Conservation (phyloP, 2,329 filamentous ascomycete species). For the Colletotrichum aenigma region DNA sequence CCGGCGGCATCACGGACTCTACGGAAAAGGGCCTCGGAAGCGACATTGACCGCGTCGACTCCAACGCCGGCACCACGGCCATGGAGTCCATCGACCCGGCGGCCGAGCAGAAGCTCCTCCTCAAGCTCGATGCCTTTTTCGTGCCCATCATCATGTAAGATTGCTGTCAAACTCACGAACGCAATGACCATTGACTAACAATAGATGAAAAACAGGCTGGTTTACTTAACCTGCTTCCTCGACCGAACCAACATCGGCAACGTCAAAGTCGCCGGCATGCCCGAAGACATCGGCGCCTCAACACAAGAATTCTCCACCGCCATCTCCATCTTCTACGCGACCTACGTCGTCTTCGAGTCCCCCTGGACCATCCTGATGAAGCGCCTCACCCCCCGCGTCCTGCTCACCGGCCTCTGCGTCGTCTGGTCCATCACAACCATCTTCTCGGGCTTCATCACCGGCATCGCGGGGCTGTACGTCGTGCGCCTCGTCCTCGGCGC, state of each 20-base stretch:
- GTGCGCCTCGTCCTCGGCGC: conserved; percentile 50
- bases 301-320: conserved; percentile 46
- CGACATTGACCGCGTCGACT: conserved; percentile 14
- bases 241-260: conserved; percentile 61
- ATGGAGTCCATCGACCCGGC: conserved; percentile 29
- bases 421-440: conserved; percentile 54
- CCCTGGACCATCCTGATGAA: conserved; percentile 35
- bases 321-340: conserved; percentile 50
- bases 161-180: too few relatives aligned
- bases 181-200: background rate
- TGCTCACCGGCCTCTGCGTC: conserved; percentile 31
- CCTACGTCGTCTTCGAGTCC: conserved; percentile 50
- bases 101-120: conserved; percentile 31
- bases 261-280: conserved; percentile 50
- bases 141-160: conserved; percentile 50
- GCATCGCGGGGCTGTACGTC: conserved; percentile 44
- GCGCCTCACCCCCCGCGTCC: conserved; percentile 33
- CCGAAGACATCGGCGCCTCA: conserved; percentile 44
- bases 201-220: conserved; percentile 27
- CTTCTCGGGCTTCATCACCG: conserved; percentile 49
- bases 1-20: background rate
- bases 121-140: conserved; percentile 35
- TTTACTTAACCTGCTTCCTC: conserved; percentile 59
- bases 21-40: background rate
- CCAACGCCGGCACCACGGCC: background rate